Conservation (phyloP, 2,329 filamentous ascomycete genomes). For the Diaporthe batatas region DNA sequence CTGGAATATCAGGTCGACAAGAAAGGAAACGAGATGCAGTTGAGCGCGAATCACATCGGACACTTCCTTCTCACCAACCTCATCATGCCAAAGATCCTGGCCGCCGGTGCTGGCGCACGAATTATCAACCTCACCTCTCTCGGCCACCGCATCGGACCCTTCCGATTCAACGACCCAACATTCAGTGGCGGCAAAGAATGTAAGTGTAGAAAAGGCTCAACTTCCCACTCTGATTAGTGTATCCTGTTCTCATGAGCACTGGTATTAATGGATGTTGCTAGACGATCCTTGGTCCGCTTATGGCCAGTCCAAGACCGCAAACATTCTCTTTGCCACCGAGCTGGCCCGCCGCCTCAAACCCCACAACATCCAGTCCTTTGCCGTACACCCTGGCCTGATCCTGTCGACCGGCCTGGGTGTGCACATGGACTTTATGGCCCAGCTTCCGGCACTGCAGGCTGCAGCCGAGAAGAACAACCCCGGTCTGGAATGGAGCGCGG, state of each 20-base stretch:
- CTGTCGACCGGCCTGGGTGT: slow-evolving; percentile 3
- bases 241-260: too few relatives aligned
- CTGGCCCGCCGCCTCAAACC: slow-evolving; percentile 43
- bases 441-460: neutral
- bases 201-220: neutral
- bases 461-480: slow-evolving; percentile 20
- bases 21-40: slow-evolving; percentile 60
- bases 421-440: slow-evolving; percentile 17
- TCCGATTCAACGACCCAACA: slow-evolving; percentile 52
- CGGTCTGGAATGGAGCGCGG: neutral
- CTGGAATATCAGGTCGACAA: slow-evolving; percentile 51
- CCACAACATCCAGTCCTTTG: slow-evolving; percentile 22
- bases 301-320: slow-evolving; percentile 50
- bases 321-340: slow-evolving; percentile 47
- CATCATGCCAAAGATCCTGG: slow-evolving; percentile 58
- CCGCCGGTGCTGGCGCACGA: slow-evolving; percentile 48
- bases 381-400: slow-evolving; percentile 33
- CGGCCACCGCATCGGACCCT: slow-evolving; percentile 48
- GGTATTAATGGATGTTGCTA: neutral
- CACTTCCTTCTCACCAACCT: slow-evolving; percentile 62
- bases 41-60: slow-evolving; percentile 60
- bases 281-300: slow-evolving; percentile 45
- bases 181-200: slow-evolving; percentile 34
- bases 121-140: slow-evolving; percentile 59
- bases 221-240: slow-evolving; percentile 43